Conservation (phyloP, 345 rosid genomes). For the Eucalyptus curtisii region DNA sequence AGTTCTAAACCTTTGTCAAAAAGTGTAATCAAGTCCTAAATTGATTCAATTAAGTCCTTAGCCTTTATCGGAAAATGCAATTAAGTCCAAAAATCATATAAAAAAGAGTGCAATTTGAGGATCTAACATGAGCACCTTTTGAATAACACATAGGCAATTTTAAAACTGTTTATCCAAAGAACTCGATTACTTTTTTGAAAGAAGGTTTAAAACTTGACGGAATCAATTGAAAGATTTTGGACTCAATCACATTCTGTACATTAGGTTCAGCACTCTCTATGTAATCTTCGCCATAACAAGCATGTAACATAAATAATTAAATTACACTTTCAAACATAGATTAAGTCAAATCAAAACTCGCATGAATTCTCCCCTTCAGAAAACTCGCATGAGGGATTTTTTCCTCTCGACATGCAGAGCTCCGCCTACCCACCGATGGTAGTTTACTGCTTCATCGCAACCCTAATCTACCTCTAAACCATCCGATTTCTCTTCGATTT, state of each 20-base stretch:
- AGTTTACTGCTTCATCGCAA: no score
- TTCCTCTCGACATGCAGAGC: no score
- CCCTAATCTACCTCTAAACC: no score
- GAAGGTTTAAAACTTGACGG: not conserved
- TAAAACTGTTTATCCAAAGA: not conserved
- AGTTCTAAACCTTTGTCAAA: not conserved
- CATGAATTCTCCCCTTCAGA: no score
- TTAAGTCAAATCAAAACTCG: no score
- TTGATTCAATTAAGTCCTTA: not conserved
- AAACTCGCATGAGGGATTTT: no score
- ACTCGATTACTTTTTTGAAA: not conserved
- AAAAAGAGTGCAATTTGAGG: not conserved
- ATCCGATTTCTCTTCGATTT: no score
- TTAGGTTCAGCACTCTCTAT: not conserved
- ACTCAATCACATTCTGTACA: not conserved
- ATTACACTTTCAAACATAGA: not conserved
- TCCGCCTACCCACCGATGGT: no score
- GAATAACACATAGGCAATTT: not conserved
- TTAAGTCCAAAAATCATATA: not conserved
- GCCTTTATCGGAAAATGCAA: not conserved
- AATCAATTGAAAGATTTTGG: not conserved
- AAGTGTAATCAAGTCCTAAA: not conserved
- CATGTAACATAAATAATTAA: not conserved
- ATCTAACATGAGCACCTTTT: not conserved
- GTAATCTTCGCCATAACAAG: not conserved